phyloP scores from a whole-genome alignment of 331 rosid genomes.

The Quercus phellos region DNA sequence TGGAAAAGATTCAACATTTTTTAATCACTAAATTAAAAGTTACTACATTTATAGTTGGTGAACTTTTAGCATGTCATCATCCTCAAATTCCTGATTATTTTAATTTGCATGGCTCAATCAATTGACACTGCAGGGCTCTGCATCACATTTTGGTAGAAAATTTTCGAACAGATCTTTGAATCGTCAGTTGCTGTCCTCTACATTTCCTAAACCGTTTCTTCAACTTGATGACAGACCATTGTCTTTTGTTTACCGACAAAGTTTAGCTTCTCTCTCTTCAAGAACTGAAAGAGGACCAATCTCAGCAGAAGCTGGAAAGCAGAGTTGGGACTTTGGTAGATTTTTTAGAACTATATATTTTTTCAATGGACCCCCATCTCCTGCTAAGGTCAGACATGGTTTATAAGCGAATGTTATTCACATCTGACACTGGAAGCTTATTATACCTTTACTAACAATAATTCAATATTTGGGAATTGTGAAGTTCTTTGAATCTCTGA shows the following conservation, averaged over 20 bases:
- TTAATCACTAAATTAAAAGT: neutral
- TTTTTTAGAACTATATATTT: slow-evolving; percentile 68
- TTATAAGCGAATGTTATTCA: neutral
- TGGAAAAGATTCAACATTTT: neutral
- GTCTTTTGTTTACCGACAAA: slow-evolving; percentile 27
- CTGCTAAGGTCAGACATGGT: slow-evolving; percentile 60
- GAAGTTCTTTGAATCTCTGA: slow-evolving; percentile 77
- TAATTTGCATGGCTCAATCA: neutral
- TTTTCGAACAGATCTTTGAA: slow-evolving; percentile 26
- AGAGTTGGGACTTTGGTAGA: slow-evolving; percentile 81
- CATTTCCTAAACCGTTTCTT: slow-evolving; percentile 71
- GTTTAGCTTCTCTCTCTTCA: slow-evolving; percentile 25
- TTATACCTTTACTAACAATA: slow-evolving; percentile 35
- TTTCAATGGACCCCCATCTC: slow-evolving; percentile 82
- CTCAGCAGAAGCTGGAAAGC: slow-evolving; percentile 55
- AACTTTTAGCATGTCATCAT: neutral
- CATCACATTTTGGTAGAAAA: slow-evolving; percentile 38
- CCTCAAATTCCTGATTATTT: neutral
- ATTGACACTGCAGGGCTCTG: slow-evolving; percentile 51
- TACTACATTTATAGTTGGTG: neutral
- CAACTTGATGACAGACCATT: slow-evolving; percentile 41
- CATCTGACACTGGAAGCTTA: slow-evolving; percentile 1
- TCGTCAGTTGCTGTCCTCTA: slow-evolving; percentile 32
- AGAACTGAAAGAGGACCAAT: slow-evolving; percentile 34
- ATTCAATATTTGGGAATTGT: slow-evolving; percentile 40